Evolutionary conservation across 768 basidiomycete genomes (phyloP).

Genomic region (Strobilomyces dryophilus): DNA sequence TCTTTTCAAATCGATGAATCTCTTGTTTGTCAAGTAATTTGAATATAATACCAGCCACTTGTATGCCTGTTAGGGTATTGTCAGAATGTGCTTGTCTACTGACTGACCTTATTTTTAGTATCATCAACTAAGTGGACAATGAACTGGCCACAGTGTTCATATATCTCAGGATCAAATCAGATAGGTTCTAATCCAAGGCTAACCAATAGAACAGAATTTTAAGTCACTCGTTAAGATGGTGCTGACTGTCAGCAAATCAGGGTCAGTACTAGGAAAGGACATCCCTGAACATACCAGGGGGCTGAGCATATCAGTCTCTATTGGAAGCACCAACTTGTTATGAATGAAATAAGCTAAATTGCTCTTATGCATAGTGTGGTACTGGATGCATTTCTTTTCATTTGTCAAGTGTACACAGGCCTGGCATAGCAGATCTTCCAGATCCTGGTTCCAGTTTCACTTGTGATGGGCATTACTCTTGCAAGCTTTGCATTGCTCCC

Average conservation of each 20-base stretch:
- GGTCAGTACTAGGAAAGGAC: too few relatives aligned
- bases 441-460: background rate
- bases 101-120: background rate
- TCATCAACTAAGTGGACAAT: background rate
- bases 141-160: background rate
- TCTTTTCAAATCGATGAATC: fast-evolving
- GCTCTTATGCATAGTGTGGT: too few relatives aligned
- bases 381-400: background rate
- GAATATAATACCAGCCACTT: background rate
- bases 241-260: too few relatives aligned
- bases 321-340: background rate
- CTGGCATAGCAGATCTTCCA: background rate
- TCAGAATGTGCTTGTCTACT: too few relatives aligned
- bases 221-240: too few relatives aligned
- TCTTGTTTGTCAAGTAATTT: background rate
- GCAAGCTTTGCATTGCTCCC: background rate
- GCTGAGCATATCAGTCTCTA: background rate
- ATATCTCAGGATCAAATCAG: fast-evolving
- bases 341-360: too few relatives aligned
- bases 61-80: too few relatives aligned
- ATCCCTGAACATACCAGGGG: background rate
- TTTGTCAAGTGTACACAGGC: background rate
- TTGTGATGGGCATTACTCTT: background rate
- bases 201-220: background rate
- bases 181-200: background rate